A percentile compares a stretch with the other conserved stretches of the same genome.
Evolutionary conservation across 768 basidiomycete species (phyloP).

Genomic region (Trichaptum fuscoviolaceum): DNA sequence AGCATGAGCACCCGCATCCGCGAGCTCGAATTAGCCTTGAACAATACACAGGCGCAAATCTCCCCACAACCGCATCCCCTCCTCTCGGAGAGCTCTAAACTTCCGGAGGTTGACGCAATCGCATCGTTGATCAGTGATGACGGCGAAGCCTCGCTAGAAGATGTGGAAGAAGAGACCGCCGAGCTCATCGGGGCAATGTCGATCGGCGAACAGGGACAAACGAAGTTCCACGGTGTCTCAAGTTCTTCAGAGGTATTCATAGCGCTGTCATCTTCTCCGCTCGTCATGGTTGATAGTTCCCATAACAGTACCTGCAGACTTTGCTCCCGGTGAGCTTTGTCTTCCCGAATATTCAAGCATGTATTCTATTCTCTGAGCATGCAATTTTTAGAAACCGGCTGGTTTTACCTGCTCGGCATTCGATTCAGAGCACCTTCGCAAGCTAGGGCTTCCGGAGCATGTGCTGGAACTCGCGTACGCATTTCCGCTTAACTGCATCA

Average conservation of each 20-base stretch:
- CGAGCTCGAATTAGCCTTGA: conserved; percentile 41
- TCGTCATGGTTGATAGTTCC: conserved; percentile 24
- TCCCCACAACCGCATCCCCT: conserved; percentile 18
- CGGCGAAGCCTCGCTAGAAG: conserved; percentile 13
- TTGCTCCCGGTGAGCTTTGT: conserved; percentile 11
- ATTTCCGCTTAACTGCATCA: conserved; percentile 42
- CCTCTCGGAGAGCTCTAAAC: conserved; percentile 8
- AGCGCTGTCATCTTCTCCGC: conserved; percentile 1
- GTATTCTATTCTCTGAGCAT: neutral
- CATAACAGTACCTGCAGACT: conserved; percentile 21
- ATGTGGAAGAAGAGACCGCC: conserved; percentile 23
- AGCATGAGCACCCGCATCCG: conserved; percentile 35
- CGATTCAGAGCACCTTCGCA: conserved; percentile 10
- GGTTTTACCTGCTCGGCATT: neutral
- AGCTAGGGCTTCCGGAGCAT: conserved; percentile 35
- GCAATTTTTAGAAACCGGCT: neutral
- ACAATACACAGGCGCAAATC: conserved; percentile 19
- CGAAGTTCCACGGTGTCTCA: conserved; percentile 45
- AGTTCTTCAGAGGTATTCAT: conserved; percentile 45
- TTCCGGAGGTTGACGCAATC: neutral
- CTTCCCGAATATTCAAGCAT: neutral
- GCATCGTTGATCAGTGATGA: conserved; percentile 1
- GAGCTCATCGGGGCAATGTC: conserved; percentile 44
- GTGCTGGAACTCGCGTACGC: conserved; percentile 40
- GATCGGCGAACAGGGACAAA: conserved; percentile 43